Conservation (phyloP, 352 stramenopile genomes). For the Elongisporangium prolatum region DNA sequence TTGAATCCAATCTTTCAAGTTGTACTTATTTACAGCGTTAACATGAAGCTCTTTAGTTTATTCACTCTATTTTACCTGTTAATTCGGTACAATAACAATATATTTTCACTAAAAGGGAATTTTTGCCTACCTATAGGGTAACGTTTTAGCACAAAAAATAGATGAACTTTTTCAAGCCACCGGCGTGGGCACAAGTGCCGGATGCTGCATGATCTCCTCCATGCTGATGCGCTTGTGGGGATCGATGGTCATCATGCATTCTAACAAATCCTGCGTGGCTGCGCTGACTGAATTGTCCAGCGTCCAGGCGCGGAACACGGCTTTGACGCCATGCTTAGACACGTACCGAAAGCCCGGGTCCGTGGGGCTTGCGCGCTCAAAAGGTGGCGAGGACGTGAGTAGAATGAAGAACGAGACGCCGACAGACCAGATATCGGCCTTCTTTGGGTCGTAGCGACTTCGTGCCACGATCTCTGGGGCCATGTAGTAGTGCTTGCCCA, state of each 20-base stretch:
- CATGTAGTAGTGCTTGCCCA: conserved; percentile 97
- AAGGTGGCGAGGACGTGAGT: conserved; percentile 90
- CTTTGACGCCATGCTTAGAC: conserved; percentile 58
- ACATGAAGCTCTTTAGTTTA: no score
- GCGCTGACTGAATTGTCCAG: conserved; percentile 36
- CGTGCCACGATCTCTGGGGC: conserved; percentile 89
- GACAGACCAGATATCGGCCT: conserved; percentile 91
- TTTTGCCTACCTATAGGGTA: neutral
- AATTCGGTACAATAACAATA: neutral
- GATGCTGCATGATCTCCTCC: conserved; percentile 57
- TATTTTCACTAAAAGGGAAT: neutral
- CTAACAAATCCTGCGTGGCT: conserved; percentile 64
- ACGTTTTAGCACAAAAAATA: neutral
- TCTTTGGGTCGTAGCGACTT: conserved; percentile 89
- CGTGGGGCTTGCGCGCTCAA: conserved; percentile 78
- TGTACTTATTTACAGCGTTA: no score
- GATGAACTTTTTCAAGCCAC: neutral
- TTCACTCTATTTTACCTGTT: neutral
- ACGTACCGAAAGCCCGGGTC: conserved; percentile 89
- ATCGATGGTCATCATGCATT: conserved; percentile 65
- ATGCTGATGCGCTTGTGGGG: conserved; percentile 51
- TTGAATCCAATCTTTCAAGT: no score
- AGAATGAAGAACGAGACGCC: conserved; percentile 95
- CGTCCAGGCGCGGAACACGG: conserved; percentile 69
- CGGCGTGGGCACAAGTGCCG: conserved; percentile 22